Conservation (phyloP, 2,329 filamentous ascomycete species). For the Alternaria consortialis region DNA sequence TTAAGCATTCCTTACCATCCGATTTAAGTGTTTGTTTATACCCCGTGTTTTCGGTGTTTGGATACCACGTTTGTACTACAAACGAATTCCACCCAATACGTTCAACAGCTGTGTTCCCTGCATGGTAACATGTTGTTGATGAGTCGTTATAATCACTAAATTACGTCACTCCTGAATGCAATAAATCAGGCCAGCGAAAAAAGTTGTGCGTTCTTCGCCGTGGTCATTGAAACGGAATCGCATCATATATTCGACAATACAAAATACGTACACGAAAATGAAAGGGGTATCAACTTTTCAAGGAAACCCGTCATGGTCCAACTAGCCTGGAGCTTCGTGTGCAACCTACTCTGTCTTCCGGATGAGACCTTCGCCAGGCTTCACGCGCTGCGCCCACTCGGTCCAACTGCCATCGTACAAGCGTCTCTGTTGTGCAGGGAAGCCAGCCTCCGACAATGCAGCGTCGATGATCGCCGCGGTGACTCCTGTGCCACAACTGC, state of each 20-base stretch:
- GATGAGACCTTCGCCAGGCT: slow-evolving; percentile 69
- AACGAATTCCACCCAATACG: neutral
- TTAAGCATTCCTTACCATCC: too few species aligned
- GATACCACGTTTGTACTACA: neutral
- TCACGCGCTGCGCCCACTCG: slow-evolving; percentile 77
- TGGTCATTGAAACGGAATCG: neutral
- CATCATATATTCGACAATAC: neutral
- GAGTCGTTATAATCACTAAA: neutral
- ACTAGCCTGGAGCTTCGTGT: neutral
- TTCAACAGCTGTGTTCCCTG: neutral
- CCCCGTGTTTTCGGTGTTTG: neutral
- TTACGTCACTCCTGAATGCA: neutral
- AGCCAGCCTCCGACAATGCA: slow-evolving; percentile 80
- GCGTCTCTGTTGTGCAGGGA: slow-evolving; percentile 72
- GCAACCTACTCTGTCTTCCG: slow-evolving; percentile 54
- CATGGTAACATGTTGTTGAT: neutral
- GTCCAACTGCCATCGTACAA: slow-evolving; percentile 99
- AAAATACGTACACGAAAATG: neutral
- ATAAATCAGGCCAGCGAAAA: neutral
- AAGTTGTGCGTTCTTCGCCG: neutral
- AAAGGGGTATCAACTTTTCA: slow-evolving; percentile 19
- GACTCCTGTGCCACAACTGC: slow-evolving; percentile 91
- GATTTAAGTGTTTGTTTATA: neutral
- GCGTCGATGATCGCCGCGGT: slow-evolving; percentile 92
- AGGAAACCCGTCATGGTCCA: neutral